These are phyloP conservation scores for Claviceps fusiformis DNA, from an alignment of 2,329 filamentous ascomycete genomes.

Conservation along the genomic window DNA sequence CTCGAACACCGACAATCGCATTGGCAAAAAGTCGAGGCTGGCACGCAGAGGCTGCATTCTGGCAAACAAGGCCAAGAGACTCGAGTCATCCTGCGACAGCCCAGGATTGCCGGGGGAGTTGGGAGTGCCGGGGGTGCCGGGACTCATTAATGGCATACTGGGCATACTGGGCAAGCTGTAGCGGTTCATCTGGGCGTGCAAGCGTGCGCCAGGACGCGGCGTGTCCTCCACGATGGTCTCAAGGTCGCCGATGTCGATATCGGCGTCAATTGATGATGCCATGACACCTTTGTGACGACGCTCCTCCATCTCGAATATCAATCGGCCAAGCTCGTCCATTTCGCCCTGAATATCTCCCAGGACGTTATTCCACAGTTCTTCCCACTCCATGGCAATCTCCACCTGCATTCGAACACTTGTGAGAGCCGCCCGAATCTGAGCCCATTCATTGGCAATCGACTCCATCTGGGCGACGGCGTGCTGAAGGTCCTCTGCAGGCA, in stretches of 20 bases:
- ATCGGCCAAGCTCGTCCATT: conserved; percentile 59
- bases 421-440: conserved; percentile 62
- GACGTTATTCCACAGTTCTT: conserved; percentile 89
- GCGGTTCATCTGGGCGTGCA: conserved; percentile 42
- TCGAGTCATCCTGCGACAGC: conserved; percentile 67
- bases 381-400: conserved; percentile 97
- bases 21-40: conserved; percentile 88
- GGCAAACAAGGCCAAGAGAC: conserved; percentile 78
- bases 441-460: conserved; percentile 70
- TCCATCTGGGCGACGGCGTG: conserved; percentile 82
- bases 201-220: conserved; percentile 40
- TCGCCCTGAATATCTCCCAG: conserved; percentile 87
- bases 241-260: conserved; percentile 72
- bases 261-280: conserved; percentile 44
- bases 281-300: conserved; percentile 69
- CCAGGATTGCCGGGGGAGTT: conserved; percentile 40
- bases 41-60: conserved; percentile 89
- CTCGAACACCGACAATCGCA: conserved; percentile 82
- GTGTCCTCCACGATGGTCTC: conserved; percentile 89
- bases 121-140: conserved; percentile 43
- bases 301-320: conserved; percentile 98
- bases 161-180: conserved; percentile 55
- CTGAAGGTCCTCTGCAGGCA: conserved; percentile 59
- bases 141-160: conserved; percentile 44
- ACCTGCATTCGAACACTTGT: conserved; percentile 78